A percentile compares a stretch with the other conserved stretches of the same genome.
Conservation (phyloP, 106 monocot species). For the Triglochin maritima region DNA sequence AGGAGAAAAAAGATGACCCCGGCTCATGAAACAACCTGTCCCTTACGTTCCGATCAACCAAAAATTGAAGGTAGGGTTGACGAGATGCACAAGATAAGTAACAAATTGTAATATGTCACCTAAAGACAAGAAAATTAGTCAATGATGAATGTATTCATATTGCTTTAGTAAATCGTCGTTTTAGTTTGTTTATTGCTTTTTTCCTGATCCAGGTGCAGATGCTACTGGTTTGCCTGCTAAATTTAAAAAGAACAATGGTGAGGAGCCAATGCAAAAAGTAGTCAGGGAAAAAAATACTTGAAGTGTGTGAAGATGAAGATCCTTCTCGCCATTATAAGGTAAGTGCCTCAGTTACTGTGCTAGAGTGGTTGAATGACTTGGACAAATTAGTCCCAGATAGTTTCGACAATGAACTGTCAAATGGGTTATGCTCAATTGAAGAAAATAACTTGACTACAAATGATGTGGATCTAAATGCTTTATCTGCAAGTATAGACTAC, state of each 20-base stretch:
- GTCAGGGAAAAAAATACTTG: background rate
- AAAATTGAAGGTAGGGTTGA: constrained; percentile 1
- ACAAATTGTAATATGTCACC: background rate
- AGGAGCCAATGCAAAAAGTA: background rate
- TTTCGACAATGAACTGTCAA: constrained; percentile 41
- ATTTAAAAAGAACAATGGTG: constrained; percentile 6
- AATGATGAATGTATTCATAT: no score
- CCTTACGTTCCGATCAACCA: background rate
- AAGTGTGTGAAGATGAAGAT: background rate
- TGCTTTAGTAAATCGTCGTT: no score
- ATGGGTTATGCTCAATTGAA: constrained; percentile 2
- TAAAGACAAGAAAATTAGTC: no score
- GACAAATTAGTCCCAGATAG: constrained; percentile 57
- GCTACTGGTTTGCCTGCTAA: constrained; percentile 8
- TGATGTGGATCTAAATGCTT: constrained; percentile 11
- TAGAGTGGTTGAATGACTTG: constrained; percentile 11
- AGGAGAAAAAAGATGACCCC: constrained; percentile 16
- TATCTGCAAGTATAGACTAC: constrained; percentile 50
- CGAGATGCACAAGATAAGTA: background rate
- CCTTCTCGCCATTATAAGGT: background rate
- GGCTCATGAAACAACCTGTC: constrained; percentile 10
- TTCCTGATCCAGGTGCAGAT: constrained; percentile 19
- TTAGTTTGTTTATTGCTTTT: no score
- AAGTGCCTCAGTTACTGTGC: constrained; percentile 17
- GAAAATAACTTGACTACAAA: background rate